phyloP scores from a whole-genome alignment of 2,329 filamentous ascomycete species.

The Tolypocladium pustulatum region DNA sequence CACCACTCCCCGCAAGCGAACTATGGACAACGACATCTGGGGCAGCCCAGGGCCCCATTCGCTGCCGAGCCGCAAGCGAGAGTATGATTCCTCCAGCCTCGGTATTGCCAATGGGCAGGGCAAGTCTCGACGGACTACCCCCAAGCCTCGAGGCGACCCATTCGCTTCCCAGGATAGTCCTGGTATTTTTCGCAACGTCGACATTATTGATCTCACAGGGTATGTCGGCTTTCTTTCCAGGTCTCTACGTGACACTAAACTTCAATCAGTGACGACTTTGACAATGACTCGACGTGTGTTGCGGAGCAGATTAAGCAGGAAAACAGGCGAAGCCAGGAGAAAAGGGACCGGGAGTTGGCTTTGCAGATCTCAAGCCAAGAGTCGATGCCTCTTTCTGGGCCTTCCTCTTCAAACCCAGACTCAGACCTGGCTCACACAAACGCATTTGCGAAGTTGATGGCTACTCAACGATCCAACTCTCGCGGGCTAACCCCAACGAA shows the following conservation, averaged over 20 bases:
- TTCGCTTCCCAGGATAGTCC: neutral
- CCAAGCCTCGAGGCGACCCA: constrained; percentile 2
- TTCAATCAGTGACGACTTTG: constrained; percentile 20
- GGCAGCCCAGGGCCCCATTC: constrained; percentile 8
- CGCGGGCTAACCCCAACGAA: neutral
- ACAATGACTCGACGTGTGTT: constrained; percentile 15
- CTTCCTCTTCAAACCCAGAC: neutral
- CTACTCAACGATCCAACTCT: constrained; percentile 6
- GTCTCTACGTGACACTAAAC: constrained; percentile 6
- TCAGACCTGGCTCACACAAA: neutral
- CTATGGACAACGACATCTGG: constrained; percentile 1
- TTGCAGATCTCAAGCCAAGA: constrained; percentile 14
- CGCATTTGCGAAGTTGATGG: constrained; percentile 7
- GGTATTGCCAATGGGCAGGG: constrained; percentile 4
- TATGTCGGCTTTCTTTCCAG: constrained; percentile 9
- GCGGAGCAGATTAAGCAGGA: constrained; percentile 24
- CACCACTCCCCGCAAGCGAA: constrained; percentile 8
- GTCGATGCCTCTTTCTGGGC: constrained; percentile 2
- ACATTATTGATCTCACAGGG: constrained; percentile 33
- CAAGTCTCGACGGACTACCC: constrained; percentile 25
- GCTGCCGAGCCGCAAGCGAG: constrained; percentile 19
- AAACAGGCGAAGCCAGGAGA: constrained; percentile 18
- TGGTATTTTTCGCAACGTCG: constrained; percentile 7
- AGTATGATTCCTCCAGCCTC: constrained; percentile 9
- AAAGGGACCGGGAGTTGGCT: constrained; percentile 17